Evolutionary conservation across 2,329 filamentous ascomycete species (phyloP).

Genomic region (Tolypocladium paradoxum): DNA sequence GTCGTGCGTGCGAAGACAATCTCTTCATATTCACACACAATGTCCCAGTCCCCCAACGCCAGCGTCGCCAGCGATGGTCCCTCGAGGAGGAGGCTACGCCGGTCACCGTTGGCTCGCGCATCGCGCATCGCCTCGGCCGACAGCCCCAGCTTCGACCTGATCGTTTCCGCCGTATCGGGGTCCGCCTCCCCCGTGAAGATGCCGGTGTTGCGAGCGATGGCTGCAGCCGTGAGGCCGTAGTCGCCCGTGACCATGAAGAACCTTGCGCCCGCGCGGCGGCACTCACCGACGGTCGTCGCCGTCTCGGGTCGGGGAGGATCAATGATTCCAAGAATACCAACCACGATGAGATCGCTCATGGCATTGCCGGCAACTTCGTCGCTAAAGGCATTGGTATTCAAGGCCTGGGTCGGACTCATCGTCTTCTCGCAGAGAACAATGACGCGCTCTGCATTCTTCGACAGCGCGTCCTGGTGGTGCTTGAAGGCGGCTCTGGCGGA

Average conservation of each 20-base stretch:
- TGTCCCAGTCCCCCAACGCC: slow-evolving; percentile 34
- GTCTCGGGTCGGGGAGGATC: slow-evolving; percentile 35
- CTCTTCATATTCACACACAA: slow-evolving; percentile 39
- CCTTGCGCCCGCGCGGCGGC: slow-evolving; percentile 31
- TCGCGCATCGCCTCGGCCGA: slow-evolving; percentile 8
- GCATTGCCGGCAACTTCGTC: slow-evolving; percentile 34
- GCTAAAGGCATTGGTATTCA: slow-evolving; percentile 35
- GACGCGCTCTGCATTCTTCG: slow-evolving; percentile 30
- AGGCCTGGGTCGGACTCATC: slow-evolving; percentile 12
- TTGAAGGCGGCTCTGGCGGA: slow-evolving; percentile 21
- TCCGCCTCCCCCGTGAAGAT: slow-evolving; percentile 45
- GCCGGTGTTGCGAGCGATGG: slow-evolving; percentile 54
- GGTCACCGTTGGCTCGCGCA: slow-evolving; percentile 10
- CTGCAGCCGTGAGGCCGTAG: slow-evolving; percentile 47
- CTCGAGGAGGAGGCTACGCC: slow-evolving; percentile 28
- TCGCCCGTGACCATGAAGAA: slow-evolving; percentile 39
- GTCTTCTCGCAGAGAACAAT: slow-evolving; percentile 30
- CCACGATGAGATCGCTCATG: slow-evolving; percentile 31
- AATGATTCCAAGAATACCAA: slow-evolving; percentile 41
- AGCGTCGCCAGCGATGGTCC: slow-evolving; percentile 49
- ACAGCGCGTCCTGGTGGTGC: slow-evolving; percentile 27
- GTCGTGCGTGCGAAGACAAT: slow-evolving; percentile 60
- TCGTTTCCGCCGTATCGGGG: slow-evolving; percentile 20
- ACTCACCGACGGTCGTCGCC: slow-evolving; percentile 26
- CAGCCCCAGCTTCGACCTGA: slow-evolving; percentile 8